Evolutionary conservation across 257 asterid genomes (phyloP).

Genomic region (Solanum ossicruentum): DNA sequence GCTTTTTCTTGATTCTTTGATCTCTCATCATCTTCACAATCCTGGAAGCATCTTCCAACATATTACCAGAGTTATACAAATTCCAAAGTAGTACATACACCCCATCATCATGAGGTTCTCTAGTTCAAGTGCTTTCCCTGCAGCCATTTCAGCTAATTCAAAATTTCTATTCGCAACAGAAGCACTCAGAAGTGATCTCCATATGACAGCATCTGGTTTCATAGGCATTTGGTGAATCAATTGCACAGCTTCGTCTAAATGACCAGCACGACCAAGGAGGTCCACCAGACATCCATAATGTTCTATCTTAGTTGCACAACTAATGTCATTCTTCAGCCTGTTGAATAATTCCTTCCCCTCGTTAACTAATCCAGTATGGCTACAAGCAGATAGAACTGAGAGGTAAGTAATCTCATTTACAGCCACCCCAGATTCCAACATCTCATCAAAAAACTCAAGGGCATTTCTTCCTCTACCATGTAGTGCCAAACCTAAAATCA

Average conservation of each 20-base stretch:
- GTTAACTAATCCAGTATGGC: conserved; percentile 57
- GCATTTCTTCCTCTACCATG: conserved; percentile 55
- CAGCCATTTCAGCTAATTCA: conserved; percentile 54
- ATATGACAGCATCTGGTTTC: conserved; percentile 65
- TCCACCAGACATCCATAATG: conserved; percentile 79
- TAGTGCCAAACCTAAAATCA: conserved; percentile 62
- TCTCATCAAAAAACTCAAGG: conserved; percentile 38
- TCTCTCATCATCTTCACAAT: conserved; percentile 54
- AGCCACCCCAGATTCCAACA: conserved; percentile 41
- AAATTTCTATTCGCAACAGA: conserved; percentile 33
- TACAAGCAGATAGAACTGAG: conserved; percentile 60
- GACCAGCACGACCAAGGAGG: conserved; percentile 63
- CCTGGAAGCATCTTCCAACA: conserved; percentile 45
- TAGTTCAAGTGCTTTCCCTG: conserved; percentile 40
- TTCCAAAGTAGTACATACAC: conserved; percentile 54
- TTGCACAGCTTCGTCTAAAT: conserved; percentile 31
- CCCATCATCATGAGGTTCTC: conserved; percentile 57
- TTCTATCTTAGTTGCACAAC: conserved; percentile 32
- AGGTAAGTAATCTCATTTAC: conserved; percentile 64
- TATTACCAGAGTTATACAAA: conserved; percentile 35
- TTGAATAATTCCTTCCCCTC: conserved; percentile 58
- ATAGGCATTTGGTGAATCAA: conserved; percentile 49
- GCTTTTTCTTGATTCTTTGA: conserved; percentile 56
- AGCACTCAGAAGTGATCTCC: conserved; percentile 60
- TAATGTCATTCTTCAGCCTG: conserved; percentile 6